phyloP scores from a whole-genome alignment of 768 basidiomycete genomes.

The Serpula lacrymans region DNA sequence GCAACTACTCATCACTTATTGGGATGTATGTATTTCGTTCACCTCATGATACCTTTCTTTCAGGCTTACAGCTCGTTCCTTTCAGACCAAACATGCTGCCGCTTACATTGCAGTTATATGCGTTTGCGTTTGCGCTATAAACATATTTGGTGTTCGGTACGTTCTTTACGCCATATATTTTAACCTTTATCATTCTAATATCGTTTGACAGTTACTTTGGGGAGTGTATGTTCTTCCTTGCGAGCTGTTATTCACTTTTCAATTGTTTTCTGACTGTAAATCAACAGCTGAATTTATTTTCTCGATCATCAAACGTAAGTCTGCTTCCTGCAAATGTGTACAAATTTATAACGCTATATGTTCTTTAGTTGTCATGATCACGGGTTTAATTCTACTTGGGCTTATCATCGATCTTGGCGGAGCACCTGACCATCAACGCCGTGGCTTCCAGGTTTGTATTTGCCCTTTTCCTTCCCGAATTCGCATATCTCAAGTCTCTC shows the following conservation, averaged over 20 bases:
- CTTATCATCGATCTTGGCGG: conserved; percentile 79
- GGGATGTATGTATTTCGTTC: conserved; percentile 50
- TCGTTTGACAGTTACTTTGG: conserved; percentile 51
- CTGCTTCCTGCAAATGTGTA: background rate
- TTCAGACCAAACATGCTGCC: conserved; percentile 44
- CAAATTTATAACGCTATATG: background rate
- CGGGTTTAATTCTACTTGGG: conserved; percentile 56
- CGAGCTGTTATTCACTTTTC: background rate
- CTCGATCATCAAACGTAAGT: conserved; percentile 60
- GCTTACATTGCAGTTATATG: conserved; percentile 58
- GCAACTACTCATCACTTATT: conserved; percentile 66
- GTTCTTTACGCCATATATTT: conserved; percentile 5
- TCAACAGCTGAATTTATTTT: conserved; percentile 61
- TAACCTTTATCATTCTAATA: conserved; percentile 1
- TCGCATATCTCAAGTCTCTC: background rate
- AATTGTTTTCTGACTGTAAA: background rate
- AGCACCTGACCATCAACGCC: conserved; percentile 41
- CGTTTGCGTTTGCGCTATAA: conserved; percentile 54
- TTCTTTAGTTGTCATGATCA: conserved; percentile 50
- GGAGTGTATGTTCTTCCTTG: conserved; percentile 41
- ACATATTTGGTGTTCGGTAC: conserved; percentile 66
- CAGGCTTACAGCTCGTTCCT: background rate
- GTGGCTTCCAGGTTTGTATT: conserved; percentile 59
- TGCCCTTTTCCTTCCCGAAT: background rate
- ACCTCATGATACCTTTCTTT: background rate